phyloP scores from a whole-genome alignment of 1,139 yeast genomes.

The Candida pseudocylindracea region DNA sequence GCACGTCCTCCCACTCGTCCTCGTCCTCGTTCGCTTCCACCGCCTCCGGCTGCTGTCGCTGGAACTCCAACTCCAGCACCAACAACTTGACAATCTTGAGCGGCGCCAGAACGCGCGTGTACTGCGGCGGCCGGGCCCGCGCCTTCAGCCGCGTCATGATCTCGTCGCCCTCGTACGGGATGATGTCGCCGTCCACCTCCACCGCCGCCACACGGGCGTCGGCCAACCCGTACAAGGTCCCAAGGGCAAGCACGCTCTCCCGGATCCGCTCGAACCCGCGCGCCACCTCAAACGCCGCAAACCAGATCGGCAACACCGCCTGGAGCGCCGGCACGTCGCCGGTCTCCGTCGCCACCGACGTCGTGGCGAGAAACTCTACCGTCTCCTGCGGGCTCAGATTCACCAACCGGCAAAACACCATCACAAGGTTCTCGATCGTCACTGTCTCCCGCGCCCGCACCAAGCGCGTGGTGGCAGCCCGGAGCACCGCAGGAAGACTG shows the following conservation, averaged over 20 bases:
- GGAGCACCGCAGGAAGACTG: slow-evolving; percentile 30
- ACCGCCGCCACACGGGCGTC: slow-evolving; percentile 29
- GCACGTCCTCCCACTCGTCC: slow-evolving; percentile 75
- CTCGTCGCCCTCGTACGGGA: slow-evolving; percentile 34
- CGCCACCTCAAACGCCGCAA: slow-evolving; percentile 57
- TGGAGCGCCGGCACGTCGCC: slow-evolving; percentile 12
- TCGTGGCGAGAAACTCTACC: not conserved
- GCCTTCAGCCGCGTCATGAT: slow-evolving; percentile 79
- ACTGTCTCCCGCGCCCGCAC: slow-evolving; percentile 43
- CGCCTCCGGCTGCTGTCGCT: slow-evolving; percentile 22
- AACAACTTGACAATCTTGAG: slow-evolving; percentile 54
- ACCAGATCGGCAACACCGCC: slow-evolving; percentile 52
- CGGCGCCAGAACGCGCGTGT: slow-evolving; percentile 44
- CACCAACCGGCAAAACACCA: slow-evolving; percentile 57
- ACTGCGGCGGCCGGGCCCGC: slow-evolving; percentile 36
- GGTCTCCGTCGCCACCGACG: too few relatives aligned
- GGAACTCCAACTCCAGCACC: slow-evolving; percentile 45
- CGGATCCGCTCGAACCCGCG: slow-evolving; percentile 60
- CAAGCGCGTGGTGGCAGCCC: slow-evolving; percentile 51
- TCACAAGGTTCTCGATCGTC: slow-evolving; percentile 53
- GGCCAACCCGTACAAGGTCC: slow-evolving; percentile 32
- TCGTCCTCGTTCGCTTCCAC: slow-evolving; percentile 25
- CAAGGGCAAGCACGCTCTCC: slow-evolving; percentile 50
- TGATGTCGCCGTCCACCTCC: slow-evolving; percentile 55
- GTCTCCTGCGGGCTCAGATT: slow-evolving; percentile 23